Evolutionary conservation across 108 stramenopile genomes (phyloP).

Genomic region (Fragilaria crotonensis): DNA sequence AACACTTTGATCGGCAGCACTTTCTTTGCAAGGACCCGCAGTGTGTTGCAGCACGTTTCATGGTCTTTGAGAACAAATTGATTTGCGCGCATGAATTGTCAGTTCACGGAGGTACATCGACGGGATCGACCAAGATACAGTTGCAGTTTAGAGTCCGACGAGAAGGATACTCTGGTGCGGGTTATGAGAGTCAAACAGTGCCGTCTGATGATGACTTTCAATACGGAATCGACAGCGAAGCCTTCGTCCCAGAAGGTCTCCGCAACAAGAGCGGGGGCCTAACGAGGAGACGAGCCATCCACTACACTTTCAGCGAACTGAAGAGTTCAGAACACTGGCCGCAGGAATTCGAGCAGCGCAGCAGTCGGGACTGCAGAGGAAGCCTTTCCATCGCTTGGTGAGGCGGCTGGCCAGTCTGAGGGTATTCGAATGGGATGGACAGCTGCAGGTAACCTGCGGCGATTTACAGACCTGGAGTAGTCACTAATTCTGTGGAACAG

Average conservation of each 20-base stretch:
- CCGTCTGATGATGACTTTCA: conserved; percentile 55
- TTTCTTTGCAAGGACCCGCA: conserved; percentile 68
- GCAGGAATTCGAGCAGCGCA: conserved; percentile 35
- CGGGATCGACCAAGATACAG: conserved; percentile 67
- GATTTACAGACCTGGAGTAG: conserved; percentile 12
- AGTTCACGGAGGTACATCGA: conserved; percentile 52
- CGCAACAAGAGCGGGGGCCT: background rate
- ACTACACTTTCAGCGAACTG: conserved; percentile 70
- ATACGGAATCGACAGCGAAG: conserved; percentile 75
- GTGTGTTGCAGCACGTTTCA: conserved; percentile 73
- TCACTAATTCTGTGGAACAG: conserved; percentile 23
- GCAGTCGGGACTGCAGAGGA: conserved; percentile 15
- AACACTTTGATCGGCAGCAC: conserved; percentile 82
- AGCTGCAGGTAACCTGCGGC: conserved; percentile 10
- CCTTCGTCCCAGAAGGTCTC: conserved; percentile 72
- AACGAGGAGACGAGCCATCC: conserved; percentile 29
- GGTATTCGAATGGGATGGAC: conserved; percentile 33
- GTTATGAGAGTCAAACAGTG: conserved; percentile 21
- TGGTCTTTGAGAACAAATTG: conserved; percentile 83
- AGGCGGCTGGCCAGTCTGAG: background rate
- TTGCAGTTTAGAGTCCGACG: conserved; percentile 72
- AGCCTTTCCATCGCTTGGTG: conserved; percentile 56
- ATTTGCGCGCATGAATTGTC: conserved; percentile 52
- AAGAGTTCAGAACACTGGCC: conserved; percentile 64
- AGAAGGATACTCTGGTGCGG: conserved; percentile 28